These are phyloP conservation scores for Pseudocercospora fuligena DNA, from an alignment of 2,329 filamentous ascomycete species.

Conservation along the genomic window DNA sequence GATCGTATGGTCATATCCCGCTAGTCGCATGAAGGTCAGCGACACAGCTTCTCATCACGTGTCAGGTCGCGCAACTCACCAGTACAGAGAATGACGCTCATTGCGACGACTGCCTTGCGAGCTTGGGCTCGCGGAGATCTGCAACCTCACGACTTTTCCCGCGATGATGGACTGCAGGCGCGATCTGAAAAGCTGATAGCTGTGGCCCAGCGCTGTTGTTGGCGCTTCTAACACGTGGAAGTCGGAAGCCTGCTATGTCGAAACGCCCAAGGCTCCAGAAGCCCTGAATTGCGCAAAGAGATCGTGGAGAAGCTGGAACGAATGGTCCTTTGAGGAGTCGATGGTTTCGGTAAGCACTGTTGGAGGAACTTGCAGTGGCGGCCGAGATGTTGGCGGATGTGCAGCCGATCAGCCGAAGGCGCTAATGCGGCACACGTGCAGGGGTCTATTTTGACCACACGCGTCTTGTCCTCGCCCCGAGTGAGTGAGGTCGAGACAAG, in stretches of 20 bases:
- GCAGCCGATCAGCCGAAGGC: not conserved
- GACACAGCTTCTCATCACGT: not conserved
- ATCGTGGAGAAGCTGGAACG: not conserved
- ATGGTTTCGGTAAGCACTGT: not conserved
- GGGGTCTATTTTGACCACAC: not conserved
- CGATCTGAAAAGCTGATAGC: too few species aligned
- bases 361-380: conserved; percentile 2
- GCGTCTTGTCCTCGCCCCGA: not conserved
- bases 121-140: too few species aligned
- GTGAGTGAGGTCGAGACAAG: not conserved
- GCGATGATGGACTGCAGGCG: not conserved
- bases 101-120: conserved; percentile 36
- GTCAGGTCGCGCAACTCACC: conserved; percentile 51
- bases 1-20: conserved; percentile 77
- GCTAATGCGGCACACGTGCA: not conserved
- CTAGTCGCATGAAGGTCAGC: conserved; percentile 39
- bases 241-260: too few species aligned
- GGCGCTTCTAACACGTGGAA: too few species aligned
- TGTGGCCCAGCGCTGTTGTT: too few species aligned
- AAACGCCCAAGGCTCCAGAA: too few species aligned
- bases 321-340: not conserved
- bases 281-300: not conserved
- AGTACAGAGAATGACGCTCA: conserved; percentile 72
- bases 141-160: not conserved
- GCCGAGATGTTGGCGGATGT: not conserved